Evolutionary conservation across 2,329 filamentous ascomycete genomes (phyloP), one percentile per base, ranked within the genome.

Genomic region (Elsinoe perseae): DNA sequence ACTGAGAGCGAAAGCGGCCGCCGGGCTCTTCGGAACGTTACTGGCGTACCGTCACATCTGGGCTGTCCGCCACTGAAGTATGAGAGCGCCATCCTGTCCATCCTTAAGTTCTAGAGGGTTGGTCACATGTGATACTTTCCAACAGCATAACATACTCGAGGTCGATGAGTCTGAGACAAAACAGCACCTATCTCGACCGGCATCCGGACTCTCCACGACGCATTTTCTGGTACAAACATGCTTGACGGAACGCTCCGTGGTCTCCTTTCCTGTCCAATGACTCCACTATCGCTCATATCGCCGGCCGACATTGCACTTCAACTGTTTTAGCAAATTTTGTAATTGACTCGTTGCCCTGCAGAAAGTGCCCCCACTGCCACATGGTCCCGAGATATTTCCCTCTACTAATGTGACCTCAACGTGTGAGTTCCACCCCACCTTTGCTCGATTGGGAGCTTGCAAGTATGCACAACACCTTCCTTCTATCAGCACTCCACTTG

Each of bases 311-410:
- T 38, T 52, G 28, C 48, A 27, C 43, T 20, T 20, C 48, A 52
- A 52, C 48, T 52, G 48, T 52, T 52, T n/a, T 52, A 52, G 30
- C 10, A 52, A 38, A 38, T 52, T 30, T 52, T 36, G 48, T 20
- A 38, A 36, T 16, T 38, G 48, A 52, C 48, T 52, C 32, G 48
- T n/a, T 23, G 30, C 48, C 18, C 20, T 38, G 30, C 32, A 38
- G 48, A 28, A 28, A 10, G 8, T 28, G 44, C 28, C 30, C n/a
- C 48, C 48, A 52, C 48, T 52, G 48, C 48, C 30, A 52, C 48
- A 52, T 52, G 48, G 30, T 16, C 20, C 48, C 48, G 30, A 52
- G 48, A 52, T 52, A 25, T 32, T 12, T 21, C 30, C 48, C 48
- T 34, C 10, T 30, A 50, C 14, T n/a, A 27, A 16, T 52, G 18